Percentiles rank a stretch among this genome's conserved stretches.
Conservation (phyloP, 805 yeast genomes). For the Danielia reshetovae region DNA sequence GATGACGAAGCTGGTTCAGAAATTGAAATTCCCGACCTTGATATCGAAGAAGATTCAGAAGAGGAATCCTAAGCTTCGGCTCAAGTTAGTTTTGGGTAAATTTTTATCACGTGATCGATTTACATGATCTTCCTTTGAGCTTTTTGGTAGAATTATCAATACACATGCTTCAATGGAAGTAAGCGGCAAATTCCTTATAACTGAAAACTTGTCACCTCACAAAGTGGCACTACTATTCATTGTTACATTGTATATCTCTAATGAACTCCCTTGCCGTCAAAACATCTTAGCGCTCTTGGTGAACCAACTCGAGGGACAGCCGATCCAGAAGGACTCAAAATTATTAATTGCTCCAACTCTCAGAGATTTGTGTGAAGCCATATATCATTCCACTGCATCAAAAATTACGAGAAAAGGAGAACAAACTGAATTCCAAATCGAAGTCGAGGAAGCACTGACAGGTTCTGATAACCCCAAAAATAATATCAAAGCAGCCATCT, state of each 20-base stretch:
- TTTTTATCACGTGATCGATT: not conserved
- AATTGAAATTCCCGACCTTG: conserved; percentile 49
- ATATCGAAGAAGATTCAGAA: conserved; percentile 43
- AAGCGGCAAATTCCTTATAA: conserved; percentile 25
- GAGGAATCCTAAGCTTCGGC: conserved; percentile 21
- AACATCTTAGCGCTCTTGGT: conserved; percentile 5
- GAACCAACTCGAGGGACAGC: conserved; percentile 9
- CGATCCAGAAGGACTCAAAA: conserved; percentile 4
- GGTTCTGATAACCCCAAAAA: not conserved
- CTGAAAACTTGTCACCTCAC: conserved; percentile 49
- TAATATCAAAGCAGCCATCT: not conserved
- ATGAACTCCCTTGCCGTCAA: conserved; percentile 25
- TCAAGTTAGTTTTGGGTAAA: no score
- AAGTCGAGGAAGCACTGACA: no score
- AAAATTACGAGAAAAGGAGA: not conserved
- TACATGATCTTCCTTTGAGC: no score
- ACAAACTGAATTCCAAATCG: not conserved
- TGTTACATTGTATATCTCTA: conserved; percentile 44
- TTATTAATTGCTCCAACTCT: conserved; percentile 7
- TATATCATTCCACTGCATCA: no score
- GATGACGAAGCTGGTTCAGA: conserved; percentile 29
- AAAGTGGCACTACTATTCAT: conserved; percentile 49
- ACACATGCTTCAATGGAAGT: no score
- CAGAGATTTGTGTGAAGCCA: conserved; percentile 7
- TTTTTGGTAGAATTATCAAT: no score